Base-by-base conservation (phyloP, 768 basidiomycete genomes). In the Agaricus subrufescens region DNA sequence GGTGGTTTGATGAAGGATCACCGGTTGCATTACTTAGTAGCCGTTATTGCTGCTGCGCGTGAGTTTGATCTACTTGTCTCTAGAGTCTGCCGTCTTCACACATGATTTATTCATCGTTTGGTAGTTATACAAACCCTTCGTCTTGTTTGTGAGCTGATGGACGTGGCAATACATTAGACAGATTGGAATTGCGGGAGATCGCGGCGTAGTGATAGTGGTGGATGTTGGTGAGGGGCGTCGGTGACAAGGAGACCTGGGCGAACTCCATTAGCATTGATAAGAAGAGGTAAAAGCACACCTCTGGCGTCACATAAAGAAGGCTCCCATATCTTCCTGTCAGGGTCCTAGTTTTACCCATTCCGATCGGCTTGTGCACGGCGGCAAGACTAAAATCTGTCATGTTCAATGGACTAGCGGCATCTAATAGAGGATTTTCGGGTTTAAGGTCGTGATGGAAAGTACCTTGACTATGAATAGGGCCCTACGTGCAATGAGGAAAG, bases 381-480 rank as follows among this genome's bases (percentile, higher is more conserved):
- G 91, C 93, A 1, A 99, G 78, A 0, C 97, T 97, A 68, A 98
- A 99, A 67, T 99, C 97, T 0, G 91, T 89, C 50, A 99, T 87
- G 67, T 98, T 98, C 60, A 99, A 84, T 5, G 83, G 76, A 49
- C 95, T 94, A 2, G 85, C 83, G 0, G 81, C 83, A 58, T 94
- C 88, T 0, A 99, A 80, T 2, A 99, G 81, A 15, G 97, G 68
- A 62, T 99, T 99, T 69, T 99, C 97, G 0, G 97, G 97, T 66
- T 99, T 99, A 53, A 99, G 79, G 63, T 99, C 97, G 38, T 97
- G 85, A 67, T 98, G 97, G 63, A 91, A 95, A 19, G 98, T 89
- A 2, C 97, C 97, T 72, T 92, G 84, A 7, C 65, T 68, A 64
- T 98, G 95, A 30, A 98, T 87, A 69, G 90, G 96, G 30, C 78